Evolutionary conservation across 352 stramenopile species (phyloP).

Genomic region (Phytophthora quininea): DNA sequence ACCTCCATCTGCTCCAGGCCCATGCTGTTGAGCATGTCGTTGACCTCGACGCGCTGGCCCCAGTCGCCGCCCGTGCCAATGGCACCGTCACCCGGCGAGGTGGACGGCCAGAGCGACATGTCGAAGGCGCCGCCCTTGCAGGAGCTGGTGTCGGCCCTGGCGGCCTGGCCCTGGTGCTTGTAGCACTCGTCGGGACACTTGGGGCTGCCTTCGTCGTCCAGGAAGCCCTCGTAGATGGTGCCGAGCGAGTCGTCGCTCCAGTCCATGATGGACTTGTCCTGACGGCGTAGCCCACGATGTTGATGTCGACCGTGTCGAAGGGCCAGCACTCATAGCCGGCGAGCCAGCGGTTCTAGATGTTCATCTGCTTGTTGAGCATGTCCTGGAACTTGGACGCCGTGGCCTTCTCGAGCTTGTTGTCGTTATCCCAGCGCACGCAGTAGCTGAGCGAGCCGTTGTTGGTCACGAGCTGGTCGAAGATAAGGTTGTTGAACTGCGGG

Average conservation of each 20-base stretch:
- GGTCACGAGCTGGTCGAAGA: background rate
- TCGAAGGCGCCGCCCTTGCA: conserved; percentile 34
- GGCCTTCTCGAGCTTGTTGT: background rate
- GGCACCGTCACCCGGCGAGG: conserved; percentile 20
- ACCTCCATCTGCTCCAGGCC: conserved; percentile 37
- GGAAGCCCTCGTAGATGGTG: conserved; percentile 9
- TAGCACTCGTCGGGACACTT: conserved; percentile 32
- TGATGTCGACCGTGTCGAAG: background rate
- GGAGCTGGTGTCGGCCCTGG: conserved; percentile 25
- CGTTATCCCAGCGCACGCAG: background rate
- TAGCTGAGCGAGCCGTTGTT: background rate
- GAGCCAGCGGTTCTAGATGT: background rate
- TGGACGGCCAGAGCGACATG: conserved; percentile 46
- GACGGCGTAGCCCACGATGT: background rate
- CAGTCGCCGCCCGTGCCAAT: conserved; percentile 42
- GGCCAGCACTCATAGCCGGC: background rate
- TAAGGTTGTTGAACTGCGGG: conserved; percentile 1
- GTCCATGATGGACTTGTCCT: conserved; percentile 28
- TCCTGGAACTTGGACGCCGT: background rate
- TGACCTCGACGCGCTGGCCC: conserved; percentile 48
- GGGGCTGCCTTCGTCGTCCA: conserved; percentile 5
- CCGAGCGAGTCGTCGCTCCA: conserved; percentile 25
- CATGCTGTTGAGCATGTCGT: conserved; percentile 40
- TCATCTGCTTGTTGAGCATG: background rate
- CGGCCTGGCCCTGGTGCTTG: conserved; percentile 33